phyloP scores from a whole-genome alignment of 768 basidiomycete species.

The Rhizopogon salebrosus region DNA sequence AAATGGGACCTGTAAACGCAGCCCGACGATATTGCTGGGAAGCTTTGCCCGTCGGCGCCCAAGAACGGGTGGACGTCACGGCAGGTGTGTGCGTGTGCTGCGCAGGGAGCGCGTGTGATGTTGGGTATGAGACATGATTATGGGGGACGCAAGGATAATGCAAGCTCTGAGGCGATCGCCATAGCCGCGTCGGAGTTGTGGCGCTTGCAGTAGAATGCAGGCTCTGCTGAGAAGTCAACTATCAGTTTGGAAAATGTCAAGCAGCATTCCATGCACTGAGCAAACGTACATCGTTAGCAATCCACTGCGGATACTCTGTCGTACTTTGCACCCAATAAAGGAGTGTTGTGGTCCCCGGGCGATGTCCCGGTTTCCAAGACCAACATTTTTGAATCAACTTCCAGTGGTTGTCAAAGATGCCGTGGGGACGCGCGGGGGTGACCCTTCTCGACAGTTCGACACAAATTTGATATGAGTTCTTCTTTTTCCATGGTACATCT shows the following conservation, averaged over 20 bases:
- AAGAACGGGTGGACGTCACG: constrained; percentile 11
- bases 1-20: constrained; percentile 1
- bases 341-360: background rate
- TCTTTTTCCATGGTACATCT: background rate
- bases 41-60: constrained; percentile 8
- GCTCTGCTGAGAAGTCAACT: too few species aligned
- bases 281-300: too few species aligned
- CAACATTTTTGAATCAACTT: background rate
- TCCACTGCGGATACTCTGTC: too few species aligned
- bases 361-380: background rate
- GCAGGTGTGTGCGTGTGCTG: constrained; percentile 13
- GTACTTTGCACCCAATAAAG: too few species aligned
- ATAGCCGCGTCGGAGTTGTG: constrained; percentile 9
- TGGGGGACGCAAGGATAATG: constrained; percentile 23
- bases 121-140: constrained; percentile 9
- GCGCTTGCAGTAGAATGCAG: background rate
- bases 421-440: background rate
- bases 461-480: background rate
- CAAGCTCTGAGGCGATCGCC: constrained; percentile 23
- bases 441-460: background rate
- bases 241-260: too few species aligned
- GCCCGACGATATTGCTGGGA: constrained; percentile 9
- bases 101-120: constrained; percentile 10
- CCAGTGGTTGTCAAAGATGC: background rate
- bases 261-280: too few species aligned